phyloP scores from a whole-genome alignment of 495 filamentous ascomycete genomes.

The Talaromyces stipitatus region DNA sequence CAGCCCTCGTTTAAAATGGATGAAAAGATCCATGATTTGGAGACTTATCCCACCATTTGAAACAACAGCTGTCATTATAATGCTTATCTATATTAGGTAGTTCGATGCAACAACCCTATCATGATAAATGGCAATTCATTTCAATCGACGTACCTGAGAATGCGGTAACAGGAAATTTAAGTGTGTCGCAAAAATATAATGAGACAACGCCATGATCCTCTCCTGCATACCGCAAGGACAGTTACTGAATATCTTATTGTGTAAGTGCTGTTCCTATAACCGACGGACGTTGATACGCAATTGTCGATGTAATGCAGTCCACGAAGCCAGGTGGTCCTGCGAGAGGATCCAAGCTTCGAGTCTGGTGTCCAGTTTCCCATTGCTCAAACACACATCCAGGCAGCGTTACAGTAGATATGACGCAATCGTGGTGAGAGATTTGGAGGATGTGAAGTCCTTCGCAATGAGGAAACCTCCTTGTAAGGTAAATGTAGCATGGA shows the following conservation, averaged over 20 bases:
- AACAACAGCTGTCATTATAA: not conserved
- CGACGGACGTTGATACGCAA: slow-evolving; percentile 7
- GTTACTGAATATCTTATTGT: not conserved
- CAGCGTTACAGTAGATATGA: slow-evolving; percentile 2
- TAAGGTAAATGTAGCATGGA: slow-evolving; percentile 12
- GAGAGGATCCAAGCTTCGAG: slow-evolving; percentile 5
- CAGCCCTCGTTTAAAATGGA: slow-evolving; percentile 1
- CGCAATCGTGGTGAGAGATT: slow-evolving; percentile 8
- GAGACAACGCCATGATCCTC: not conserved
- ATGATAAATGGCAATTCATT: too few relatives aligned
- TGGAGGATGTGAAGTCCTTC: slow-evolving; percentile 12
- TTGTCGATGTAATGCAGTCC: slow-evolving; percentile 4
- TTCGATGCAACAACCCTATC: too few relatives aligned
- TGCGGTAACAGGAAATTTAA: not conserved
- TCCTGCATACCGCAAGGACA: not conserved
- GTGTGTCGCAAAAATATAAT: not conserved
- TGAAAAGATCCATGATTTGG: slow-evolving; percentile 1
- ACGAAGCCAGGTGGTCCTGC: not conserved
- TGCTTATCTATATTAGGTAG: too few relatives aligned
- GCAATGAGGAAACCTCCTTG: slow-evolving; percentile 12
- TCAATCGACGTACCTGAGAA: not conserved
- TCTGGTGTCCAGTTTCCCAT: not conserved
- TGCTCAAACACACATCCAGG: slow-evolving; percentile 3
- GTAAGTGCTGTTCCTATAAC: slow-evolving; percentile 4
- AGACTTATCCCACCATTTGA: not conserved